Base-by-base conservation (phyloP, 305 asterid genomes). In the Solanum aculeatissimum region DNA sequence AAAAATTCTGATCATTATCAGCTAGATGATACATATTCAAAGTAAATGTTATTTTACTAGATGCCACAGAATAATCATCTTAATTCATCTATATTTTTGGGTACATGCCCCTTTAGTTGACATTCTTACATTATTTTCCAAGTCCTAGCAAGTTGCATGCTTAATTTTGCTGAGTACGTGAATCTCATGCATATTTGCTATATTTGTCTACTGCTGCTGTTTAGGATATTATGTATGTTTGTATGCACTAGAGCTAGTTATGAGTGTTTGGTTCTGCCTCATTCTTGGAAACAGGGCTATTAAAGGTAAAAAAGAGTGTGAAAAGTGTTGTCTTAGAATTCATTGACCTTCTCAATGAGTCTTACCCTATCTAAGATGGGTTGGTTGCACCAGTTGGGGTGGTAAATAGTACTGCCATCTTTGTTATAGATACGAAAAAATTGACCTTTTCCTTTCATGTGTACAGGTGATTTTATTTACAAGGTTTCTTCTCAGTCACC, bases 401-500 rank as follows among this genome's bases (percentile, higher is more conserved):
- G 82, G 47, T 51, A 77, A 77, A 29, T 51, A 27, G 65, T 51
- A 29, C 45, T 75, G 27, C 15, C 27, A 77, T 77, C 19, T 27
- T 51, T 60, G 38, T 8, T 2, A 10, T 77, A 77, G 15, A 51
- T 27, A 4, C 51, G 40, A 27, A 51, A 77, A 45, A 51, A 9
- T 4, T 77, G 43, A 77, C 47, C 65, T 74, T 87, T 84, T 81
- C 63, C 45, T 90, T 80, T 87, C 72, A 60, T 81, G 77, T 86
- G 84, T 93, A 92, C 91, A 96, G 99, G 98, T 85, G 98, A 96
- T 90, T 96, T 96, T 85, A 92, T 96, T 82, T 90, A 95, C 83
- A 93, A 88, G 93, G 98, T 95, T 86, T 95, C 98, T 63, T 95
- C 98, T 80, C 95, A 88, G 86, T 96, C 99, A 65, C 99, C 99